Evolutionary conservation across 352 stramenopile species (phyloP).

Genomic region (Phytophthora multivora): DNA sequence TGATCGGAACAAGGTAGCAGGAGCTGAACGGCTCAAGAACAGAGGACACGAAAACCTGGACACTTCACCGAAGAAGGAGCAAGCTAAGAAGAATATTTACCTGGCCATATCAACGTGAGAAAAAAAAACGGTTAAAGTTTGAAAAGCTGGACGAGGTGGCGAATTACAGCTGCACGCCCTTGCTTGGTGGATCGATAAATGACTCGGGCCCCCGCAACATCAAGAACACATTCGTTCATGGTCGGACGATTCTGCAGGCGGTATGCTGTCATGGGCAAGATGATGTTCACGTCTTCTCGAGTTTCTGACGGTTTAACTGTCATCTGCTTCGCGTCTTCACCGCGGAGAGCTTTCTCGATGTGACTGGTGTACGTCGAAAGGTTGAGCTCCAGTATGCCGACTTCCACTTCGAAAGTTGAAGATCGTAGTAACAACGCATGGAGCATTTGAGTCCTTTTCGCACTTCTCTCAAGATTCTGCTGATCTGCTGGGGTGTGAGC

Average conservation of each 20-base stretch:
- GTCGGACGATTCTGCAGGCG: slow-evolving; percentile 55
- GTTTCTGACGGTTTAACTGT: slow-evolving; percentile 30
- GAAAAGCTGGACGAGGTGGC: slow-evolving; percentile 49
- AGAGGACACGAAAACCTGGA: slow-evolving; percentile 13
- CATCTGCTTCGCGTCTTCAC: neutral
- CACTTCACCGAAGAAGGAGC: slow-evolving; percentile 9
- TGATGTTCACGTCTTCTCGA: slow-evolving; percentile 52
- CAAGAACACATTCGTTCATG: slow-evolving; percentile 60
- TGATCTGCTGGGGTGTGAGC: slow-evolving; percentile 7
- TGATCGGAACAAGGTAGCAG: slow-evolving; percentile 41
- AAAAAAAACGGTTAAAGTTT: slow-evolving; percentile 8
- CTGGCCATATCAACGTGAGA: slow-evolving; percentile 68
- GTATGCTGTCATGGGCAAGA: slow-evolving; percentile 34
- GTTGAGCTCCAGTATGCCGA: slow-evolving; percentile 49
- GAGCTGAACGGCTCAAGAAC: slow-evolving; percentile 28
- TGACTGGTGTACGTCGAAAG: slow-evolving; percentile 52
- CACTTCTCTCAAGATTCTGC: slow-evolving; percentile 29
- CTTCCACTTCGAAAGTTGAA: slow-evolving; percentile 56
- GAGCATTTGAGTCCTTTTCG: slow-evolving; percentile 51
- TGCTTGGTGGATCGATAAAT: slow-evolving; percentile 65
- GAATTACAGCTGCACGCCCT: slow-evolving; percentile 58
- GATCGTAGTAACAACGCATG: slow-evolving; percentile 58
- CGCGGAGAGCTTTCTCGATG: slow-evolving; percentile 41
- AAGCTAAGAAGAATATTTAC: slow-evolving; percentile 41
- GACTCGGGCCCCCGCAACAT: slow-evolving; percentile 44